phyloP scores from a whole-genome alignment of 1,139 yeast species.

The Blastobotrys serpentis region DNA sequence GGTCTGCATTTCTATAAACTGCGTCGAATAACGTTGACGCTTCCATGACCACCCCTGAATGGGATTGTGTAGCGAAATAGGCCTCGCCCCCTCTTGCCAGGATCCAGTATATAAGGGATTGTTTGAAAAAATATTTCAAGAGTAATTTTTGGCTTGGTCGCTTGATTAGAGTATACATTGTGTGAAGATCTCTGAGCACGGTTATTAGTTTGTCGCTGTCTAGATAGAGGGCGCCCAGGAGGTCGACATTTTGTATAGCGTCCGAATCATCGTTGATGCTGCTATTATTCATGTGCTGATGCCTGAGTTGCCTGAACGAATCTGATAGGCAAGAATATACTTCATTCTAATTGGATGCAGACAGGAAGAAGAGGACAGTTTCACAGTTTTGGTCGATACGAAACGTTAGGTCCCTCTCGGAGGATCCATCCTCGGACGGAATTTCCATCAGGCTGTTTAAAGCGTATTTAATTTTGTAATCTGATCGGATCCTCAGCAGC shows the following conservation, averaged over 20 bases:
- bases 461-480: constrained; percentile 26
- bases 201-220: constrained; percentile 42
- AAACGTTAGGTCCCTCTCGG: constrained; percentile 25
- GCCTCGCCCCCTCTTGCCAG: constrained; percentile 56
- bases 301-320: constrained; percentile 38
- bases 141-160: constrained; percentile 40
- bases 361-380: constrained; percentile 48
- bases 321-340: constrained; percentile 23
- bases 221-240: constrained; percentile 51
- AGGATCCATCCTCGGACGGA: constrained; percentile 20
- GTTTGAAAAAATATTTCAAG: constrained; percentile 51
- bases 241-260: constrained; percentile 51
- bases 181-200: constrained; percentile 51
- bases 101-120: constrained; percentile 54
- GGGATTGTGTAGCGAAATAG: constrained; percentile 33
- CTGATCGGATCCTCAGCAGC: constrained; percentile 32
- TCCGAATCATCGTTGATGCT: constrained; percentile 14
- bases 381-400: constrained; percentile 51
- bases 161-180: neutral
- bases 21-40: constrained; percentile 20
- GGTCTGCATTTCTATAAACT: constrained; percentile 21
- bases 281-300: constrained; percentile 17
- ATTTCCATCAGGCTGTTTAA: constrained; percentile 27
- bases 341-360: constrained; percentile 56
- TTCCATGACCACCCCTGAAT: constrained; percentile 21